Evolutionary conservation across 257 asterid genomes (phyloP).

Genomic region (Nicotiana otophora): DNA sequence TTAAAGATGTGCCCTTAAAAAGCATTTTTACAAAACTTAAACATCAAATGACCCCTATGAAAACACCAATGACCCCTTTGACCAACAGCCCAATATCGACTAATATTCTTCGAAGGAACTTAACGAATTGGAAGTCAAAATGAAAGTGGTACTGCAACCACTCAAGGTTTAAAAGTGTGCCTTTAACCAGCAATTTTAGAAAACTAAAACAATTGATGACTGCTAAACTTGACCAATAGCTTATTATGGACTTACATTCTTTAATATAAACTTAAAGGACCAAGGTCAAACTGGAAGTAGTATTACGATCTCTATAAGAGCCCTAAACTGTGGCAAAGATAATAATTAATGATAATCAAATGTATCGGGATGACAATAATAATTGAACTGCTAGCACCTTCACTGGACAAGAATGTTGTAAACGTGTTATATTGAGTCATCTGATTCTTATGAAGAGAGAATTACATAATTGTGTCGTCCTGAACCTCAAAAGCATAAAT

Average conservation of each 20-base stretch:
- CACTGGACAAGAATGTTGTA: neutral
- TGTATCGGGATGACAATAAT: neutral
- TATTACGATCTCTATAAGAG: neutral
- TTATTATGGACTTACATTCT: neutral
- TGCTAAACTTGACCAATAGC: neutral
- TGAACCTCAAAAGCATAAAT: neutral
- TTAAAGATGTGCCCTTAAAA: neutral
- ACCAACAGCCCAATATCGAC: neutral
- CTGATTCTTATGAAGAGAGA: neutral
- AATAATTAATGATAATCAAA: neutral
- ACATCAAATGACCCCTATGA: neutral
- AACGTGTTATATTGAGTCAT: neutral
- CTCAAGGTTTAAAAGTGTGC: neutral
- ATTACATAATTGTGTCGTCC: neutral
- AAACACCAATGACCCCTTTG: neutral
- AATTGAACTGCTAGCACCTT: neutral
- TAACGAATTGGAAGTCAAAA: neutral
- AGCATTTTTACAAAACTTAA: neutral
- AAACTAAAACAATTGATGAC: neutral
- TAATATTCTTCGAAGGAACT: neutral
- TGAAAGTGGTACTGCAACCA: neutral
- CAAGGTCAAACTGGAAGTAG: neutral
- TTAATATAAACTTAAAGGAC: neutral
- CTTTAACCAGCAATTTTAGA: neutral
- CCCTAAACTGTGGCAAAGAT: neutral